These are phyloP conservation scores for Wickerhamomyces sp. DNA, from an alignment of 1,139 yeast species.

Conservation along the genomic window DNA sequence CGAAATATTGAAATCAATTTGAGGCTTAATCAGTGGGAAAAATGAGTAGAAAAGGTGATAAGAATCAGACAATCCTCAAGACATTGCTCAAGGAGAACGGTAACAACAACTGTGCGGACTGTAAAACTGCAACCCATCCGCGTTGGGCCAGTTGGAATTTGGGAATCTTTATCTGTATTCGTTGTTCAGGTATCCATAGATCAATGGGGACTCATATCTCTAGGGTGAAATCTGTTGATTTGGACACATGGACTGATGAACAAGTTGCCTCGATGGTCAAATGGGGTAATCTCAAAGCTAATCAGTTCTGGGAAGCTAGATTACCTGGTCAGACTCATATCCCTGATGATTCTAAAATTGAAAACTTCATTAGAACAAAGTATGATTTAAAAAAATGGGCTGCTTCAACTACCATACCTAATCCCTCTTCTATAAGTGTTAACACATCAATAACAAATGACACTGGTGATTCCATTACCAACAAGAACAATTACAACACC, in stretches of 20 bases:
- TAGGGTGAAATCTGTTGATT: constrained; percentile 82
- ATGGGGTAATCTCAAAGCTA: constrained; percentile 85
- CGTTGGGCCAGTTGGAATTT: constrained; percentile 98
- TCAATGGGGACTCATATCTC: constrained; percentile 94
- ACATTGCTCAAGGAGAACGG: constrained; percentile 69
- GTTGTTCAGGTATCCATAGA: constrained; percentile 93
- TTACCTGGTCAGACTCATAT: constrained; percentile 60
- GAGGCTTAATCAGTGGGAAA: no score
- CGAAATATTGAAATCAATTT: no score
- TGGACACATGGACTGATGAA: constrained; percentile 96
- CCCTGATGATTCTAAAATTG: constrained; percentile 84
- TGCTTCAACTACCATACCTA: constrained; percentile 21
- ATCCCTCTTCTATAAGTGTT: constrained; percentile 15
- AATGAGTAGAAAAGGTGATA: constrained; percentile 16
- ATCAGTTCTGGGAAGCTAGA: constrained; percentile 75
- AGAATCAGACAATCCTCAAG: constrained; percentile 47
- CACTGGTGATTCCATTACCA: no score
- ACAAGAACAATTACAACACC: background rate
- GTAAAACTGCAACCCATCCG: constrained; percentile 85
- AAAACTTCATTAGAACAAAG: constrained; percentile 84
- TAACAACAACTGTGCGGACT: constrained; percentile 84
- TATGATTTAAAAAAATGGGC: constrained; percentile 91
- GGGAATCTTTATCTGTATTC: constrained; percentile 87
- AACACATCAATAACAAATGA: background rate
- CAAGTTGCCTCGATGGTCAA: constrained; percentile 77